Evolutionary conservation across 352 stramenopile genomes (phyloP).

Genomic region (Phytophthora kernoviae): DNA sequence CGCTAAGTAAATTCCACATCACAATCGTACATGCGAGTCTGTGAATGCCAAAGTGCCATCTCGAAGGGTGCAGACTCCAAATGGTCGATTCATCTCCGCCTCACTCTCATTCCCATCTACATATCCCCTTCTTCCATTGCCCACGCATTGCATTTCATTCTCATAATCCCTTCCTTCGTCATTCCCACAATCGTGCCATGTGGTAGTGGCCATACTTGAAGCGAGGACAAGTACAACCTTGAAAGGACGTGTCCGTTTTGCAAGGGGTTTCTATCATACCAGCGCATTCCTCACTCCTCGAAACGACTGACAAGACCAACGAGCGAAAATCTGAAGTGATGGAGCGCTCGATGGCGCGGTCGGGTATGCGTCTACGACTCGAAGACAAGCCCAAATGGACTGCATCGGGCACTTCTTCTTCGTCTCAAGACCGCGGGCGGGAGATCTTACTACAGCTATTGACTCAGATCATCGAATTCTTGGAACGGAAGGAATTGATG

Average conservation of each 20-base stretch:
- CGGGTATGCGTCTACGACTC: constrained; percentile 17
- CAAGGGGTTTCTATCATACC: constrained; percentile 12
- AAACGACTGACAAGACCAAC: constrained; percentile 16
- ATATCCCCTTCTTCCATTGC: constrained; percentile 32
- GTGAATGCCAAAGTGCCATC: constrained; percentile 39
- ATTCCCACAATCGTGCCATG: background rate
- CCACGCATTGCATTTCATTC: constrained; percentile 7
- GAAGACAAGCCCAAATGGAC: constrained; percentile 1
- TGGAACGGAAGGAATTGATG: constrained; percentile 54
- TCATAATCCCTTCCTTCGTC: background rate
- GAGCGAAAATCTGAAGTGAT: constrained; percentile 9
- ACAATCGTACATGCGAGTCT: constrained; percentile 33
- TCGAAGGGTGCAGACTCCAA: constrained; percentile 36
- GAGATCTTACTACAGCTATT: constrained; percentile 53
- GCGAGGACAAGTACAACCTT: background rate
- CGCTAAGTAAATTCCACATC: background rate
- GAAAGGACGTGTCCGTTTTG: constrained; percentile 1
- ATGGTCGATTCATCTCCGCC: constrained; percentile 45
- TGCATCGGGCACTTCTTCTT: background rate
- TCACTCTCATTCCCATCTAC: constrained; percentile 29
- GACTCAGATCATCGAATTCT: constrained; percentile 56
- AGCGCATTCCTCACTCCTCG: constrained; percentile 8
- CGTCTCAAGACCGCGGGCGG: constrained; percentile 26
- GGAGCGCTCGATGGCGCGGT: constrained; percentile 24
- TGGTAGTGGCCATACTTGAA: background rate